Evolutionary conservation across 129 eudicot species (phyloP).

Genomic region (Flaveria linearis): DNA sequence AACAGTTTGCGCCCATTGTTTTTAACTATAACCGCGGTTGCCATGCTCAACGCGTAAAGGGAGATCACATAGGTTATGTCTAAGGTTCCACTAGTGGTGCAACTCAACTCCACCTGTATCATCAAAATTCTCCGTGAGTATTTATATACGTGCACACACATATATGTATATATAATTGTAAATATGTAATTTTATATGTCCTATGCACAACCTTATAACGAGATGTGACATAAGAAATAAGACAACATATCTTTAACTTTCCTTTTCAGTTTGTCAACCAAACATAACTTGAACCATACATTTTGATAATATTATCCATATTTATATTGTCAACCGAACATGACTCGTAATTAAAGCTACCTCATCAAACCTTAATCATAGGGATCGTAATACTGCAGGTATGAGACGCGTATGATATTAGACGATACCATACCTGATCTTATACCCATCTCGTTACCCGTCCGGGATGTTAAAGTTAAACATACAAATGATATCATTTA

Average conservation of each 20-base stretch:
- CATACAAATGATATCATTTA: neutral
- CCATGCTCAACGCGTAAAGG: constrained; percentile 78
- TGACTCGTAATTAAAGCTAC: neutral
- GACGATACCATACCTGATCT: too few species aligned
- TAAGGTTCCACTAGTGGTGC: constrained; percentile 63
- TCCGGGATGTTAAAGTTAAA: neutral
- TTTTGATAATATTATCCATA: neutral
- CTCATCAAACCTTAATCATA: neutral
- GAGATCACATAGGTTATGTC: constrained; percentile 73
- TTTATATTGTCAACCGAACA: neutral
- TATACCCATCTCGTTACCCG: too few species aligned
- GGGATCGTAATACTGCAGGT: too few species aligned
- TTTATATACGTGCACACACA: neutral
- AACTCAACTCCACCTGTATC: constrained; percentile 67
- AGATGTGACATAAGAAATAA: neutral
- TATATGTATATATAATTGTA: too few species aligned
- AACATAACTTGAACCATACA: constrained; percentile 15
- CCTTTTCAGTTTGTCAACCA: neutral
- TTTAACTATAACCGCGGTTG: constrained; percentile 81
- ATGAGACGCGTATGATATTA: too few species aligned
- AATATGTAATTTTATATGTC: neutral
- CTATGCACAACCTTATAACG: neutral
- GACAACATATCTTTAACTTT: neutral
- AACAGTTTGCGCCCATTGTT: constrained; percentile 69
- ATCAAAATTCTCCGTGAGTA: neutral